Percentiles rank a stretch among this genome's conserved stretches.
These are phyloP conservation scores for Phyllosticta paracitricarpa DNA, from an alignment of 2,329 filamentous ascomycete species.

Conservation along the genomic window DNA sequence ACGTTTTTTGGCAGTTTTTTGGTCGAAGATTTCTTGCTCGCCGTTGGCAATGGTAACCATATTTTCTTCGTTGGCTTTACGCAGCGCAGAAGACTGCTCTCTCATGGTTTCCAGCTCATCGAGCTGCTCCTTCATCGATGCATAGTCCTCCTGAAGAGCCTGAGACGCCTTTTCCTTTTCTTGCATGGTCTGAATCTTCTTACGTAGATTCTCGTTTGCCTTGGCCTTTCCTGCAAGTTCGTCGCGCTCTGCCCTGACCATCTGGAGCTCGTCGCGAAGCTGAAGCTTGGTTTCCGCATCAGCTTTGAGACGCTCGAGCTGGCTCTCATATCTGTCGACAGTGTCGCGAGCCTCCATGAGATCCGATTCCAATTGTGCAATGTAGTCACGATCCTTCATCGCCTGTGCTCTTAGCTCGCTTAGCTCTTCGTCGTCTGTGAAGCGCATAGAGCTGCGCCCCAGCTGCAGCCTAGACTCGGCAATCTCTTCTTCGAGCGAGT, in stretches of 20 bases:
- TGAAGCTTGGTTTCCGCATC: constrained; percentile 37
- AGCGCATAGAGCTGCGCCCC: constrained; percentile 29
- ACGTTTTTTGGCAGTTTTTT: constrained; percentile 37
- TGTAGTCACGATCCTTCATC: constrained; percentile 38
- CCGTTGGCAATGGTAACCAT: constrained; percentile 39
- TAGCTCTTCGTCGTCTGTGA: constrained; percentile 31
- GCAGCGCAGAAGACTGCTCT: constrained; percentile 33
- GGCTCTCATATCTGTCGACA: constrained; percentile 36
- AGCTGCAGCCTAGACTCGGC: constrained; percentile 37
- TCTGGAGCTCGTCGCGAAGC: constrained; percentile 41
- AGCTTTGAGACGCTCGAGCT: constrained; percentile 33
- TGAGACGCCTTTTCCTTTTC: constrained; percentile 37
- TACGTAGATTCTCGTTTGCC: constrained; percentile 43
- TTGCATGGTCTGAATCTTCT: constrained; percentile 42
- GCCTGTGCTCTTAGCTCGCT: constrained; percentile 35
- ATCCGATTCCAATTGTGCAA: constrained; percentile 39
- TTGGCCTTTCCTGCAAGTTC: constrained; percentile 40
- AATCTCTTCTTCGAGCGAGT: constrained; percentile 38
- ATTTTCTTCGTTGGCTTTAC: constrained; percentile 43
- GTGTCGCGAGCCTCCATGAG: constrained; percentile 34
- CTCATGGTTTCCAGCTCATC: constrained; percentile 36
- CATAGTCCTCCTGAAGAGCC: constrained; percentile 35
- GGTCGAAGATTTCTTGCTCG: constrained; percentile 42
- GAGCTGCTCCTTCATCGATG: constrained; percentile 33
- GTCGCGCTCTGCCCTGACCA: constrained; percentile 39